These are phyloP conservation scores for Pythium dissimile DNA, from an alignment of 352 stramenopile species.

Conservation along the genomic window DNA sequence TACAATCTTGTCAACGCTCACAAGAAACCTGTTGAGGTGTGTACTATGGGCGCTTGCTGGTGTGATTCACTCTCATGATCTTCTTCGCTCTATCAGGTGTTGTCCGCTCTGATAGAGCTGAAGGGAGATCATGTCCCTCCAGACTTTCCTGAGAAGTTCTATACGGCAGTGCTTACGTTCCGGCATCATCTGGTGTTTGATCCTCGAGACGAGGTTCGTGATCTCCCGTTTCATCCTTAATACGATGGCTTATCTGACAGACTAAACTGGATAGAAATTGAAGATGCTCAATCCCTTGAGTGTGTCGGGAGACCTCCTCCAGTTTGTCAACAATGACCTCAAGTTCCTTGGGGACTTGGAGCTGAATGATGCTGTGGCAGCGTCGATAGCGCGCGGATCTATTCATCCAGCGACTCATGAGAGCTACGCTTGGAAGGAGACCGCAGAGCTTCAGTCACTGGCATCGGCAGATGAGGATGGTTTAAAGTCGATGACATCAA, in stretches of 20 bases:
- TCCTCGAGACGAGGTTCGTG: constrained; percentile 53
- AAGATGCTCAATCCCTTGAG: constrained; percentile 76
- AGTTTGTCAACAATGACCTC: constrained; percentile 48
- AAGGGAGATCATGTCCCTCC: constrained; percentile 38
- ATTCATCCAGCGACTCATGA: constrained; percentile 70
- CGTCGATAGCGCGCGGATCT: constrained; percentile 50
- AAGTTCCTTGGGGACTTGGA: constrained; percentile 71
- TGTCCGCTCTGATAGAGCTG: constrained; percentile 44
- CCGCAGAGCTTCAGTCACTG: constrained; percentile 14
- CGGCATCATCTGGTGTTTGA: constrained; percentile 88
- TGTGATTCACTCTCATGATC: too few relatives aligned
- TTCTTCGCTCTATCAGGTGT: constrained; percentile 31
- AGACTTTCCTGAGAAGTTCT: constrained; percentile 48
- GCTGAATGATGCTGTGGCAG: constrained; percentile 45
- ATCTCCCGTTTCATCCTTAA: too few relatives aligned
- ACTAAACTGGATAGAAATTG: constrained; percentile 44
- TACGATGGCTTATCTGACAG: too few relatives aligned
- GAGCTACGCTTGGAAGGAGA: constrained; percentile 69
- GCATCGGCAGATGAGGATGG: constrained; percentile 11
- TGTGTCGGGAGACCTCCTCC: constrained; percentile 49
- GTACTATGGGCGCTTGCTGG: background rate
- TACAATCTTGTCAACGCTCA: constrained; percentile 68
- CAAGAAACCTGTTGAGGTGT: constrained; percentile 39
- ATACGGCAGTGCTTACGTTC: constrained; percentile 78
- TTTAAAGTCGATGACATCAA: constrained; percentile 50